Evolutionary conservation across 1,139 yeast genomes (phyloP).

Genomic region (Hyphopichia fennica): DNA sequence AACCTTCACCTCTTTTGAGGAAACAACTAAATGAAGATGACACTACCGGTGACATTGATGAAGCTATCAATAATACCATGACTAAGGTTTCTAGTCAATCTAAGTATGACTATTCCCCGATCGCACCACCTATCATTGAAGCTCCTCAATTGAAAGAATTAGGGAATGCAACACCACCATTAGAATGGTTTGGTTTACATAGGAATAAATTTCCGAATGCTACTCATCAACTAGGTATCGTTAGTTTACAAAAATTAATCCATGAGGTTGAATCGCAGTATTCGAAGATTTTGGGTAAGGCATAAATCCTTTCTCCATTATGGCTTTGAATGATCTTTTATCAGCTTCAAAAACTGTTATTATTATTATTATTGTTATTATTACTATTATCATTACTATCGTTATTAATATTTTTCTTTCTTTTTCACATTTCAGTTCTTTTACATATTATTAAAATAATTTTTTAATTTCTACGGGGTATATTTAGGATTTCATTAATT

Average conservation of each 20-base stretch:
- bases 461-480: not conserved
- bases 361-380: no score
- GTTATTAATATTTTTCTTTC: not conserved
- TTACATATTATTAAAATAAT: not conserved
- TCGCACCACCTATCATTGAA: conserved; percentile 77
- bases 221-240: conserved; percentile 77
- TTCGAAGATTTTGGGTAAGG: conserved; percentile 45
- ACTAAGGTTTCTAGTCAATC: conserved; percentile 63
- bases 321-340: no score
- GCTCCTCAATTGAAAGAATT: conserved; percentile 87
- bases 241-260: conserved; percentile 70
- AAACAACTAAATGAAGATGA: conserved; percentile 20
- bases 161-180: conserved; percentile 96
- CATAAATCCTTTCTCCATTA: conserved; percentile 20
- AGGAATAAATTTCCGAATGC: conserved; percentile 80
- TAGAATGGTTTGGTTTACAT: conserved; percentile 96
- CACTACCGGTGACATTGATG: conserved; percentile 38
- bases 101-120: conserved; percentile 60
- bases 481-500: not conserved
- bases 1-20: conserved; percentile 11
- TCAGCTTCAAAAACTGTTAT: no score
- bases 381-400: not conserved
- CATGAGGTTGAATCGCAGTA: conserved; percentile 58
- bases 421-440: not conserved
- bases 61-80: conserved; percentile 56